A percentile compares a stretch with the other conserved stretches of the same genome.
Evolutionary conservation across 495 filamentous ascomycete genomes (phyloP).

Genomic region (Chaetomidium leptoderma): DNA sequence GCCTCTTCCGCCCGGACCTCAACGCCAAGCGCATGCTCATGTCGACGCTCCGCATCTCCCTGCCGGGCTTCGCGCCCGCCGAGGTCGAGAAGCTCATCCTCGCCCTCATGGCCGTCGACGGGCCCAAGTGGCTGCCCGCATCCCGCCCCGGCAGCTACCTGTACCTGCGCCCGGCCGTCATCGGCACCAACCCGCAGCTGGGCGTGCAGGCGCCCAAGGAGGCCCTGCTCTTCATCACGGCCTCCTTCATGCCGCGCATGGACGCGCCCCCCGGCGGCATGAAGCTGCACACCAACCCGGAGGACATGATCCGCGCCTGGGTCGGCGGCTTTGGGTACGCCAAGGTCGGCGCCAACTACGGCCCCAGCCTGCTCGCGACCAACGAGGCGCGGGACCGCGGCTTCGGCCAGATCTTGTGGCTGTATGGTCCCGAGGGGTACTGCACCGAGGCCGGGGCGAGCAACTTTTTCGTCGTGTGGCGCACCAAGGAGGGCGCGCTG

Average conservation of each 20-base stretch:
- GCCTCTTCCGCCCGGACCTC: slow-evolving; percentile 76
- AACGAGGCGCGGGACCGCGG: slow-evolving; percentile 64
- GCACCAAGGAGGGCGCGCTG: slow-evolving; percentile 57
- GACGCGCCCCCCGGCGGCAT: slow-evolving; percentile 57
- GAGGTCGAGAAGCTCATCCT: slow-evolving; percentile 73
- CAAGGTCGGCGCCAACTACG: slow-evolving; percentile 92
- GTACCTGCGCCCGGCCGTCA: slow-evolving; percentile 78
- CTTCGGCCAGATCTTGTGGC: slow-evolving; percentile 88
- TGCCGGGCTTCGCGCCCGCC: slow-evolving; percentile 67
- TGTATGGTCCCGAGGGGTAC: slow-evolving; percentile 67
- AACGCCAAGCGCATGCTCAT: slow-evolving; percentile 72
- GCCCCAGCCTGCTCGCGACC: slow-evolving; percentile 71
- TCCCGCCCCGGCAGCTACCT: slow-evolving; percentile 62
- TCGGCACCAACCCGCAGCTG: slow-evolving; percentile 71
- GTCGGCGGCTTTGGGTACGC: slow-evolving; percentile 87
- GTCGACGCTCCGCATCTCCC: slow-evolving; percentile 67
- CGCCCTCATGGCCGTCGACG: slow-evolving; percentile 65
- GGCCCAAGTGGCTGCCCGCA: slow-evolving; percentile 74
- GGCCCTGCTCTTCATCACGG: slow-evolving; percentile 79
- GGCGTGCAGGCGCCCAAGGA: slow-evolving; percentile 78
- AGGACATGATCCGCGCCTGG: slow-evolving; percentile 83
- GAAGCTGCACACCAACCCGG: slow-evolving; percentile 69
- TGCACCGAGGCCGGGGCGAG: slow-evolving; percentile 90
- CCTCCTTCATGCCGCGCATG: slow-evolving; percentile 64
- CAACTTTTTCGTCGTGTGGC: slow-evolving; percentile 89